Evolutionary conservation across 352 stramenopile genomes (phyloP).

Genomic region (Phytophthora sp.): DNA sequence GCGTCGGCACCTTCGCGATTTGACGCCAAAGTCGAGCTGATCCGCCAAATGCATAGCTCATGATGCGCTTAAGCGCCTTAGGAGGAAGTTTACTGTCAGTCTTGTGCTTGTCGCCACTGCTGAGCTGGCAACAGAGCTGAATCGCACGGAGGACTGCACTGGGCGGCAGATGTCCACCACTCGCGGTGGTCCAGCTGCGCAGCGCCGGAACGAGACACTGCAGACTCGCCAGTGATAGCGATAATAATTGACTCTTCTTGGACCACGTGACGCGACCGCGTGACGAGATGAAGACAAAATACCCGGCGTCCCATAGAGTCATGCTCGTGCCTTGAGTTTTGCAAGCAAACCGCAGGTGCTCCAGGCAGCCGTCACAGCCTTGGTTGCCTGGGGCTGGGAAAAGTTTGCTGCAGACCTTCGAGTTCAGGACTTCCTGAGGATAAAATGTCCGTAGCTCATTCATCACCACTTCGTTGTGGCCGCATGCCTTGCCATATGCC

Average conservation of each 20-base stretch:
- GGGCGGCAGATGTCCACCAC: conserved; percentile 39
- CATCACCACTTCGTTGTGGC: conserved; percentile 92
- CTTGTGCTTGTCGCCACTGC: conserved; percentile 34
- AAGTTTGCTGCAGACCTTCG: conserved; percentile 78
- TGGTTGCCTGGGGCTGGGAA: conserved; percentile 88
- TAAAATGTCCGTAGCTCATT: conserved; percentile 85
- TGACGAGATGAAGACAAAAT: conserved; percentile 72
- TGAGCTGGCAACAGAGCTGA: conserved; percentile 62
- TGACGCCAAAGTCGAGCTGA: conserved; percentile 76
- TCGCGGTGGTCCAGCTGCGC: conserved; percentile 57
- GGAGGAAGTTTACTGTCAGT: conserved; percentile 13
- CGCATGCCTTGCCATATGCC: conserved; percentile 84
- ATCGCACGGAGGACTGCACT: conserved; percentile 51
- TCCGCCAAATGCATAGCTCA: conserved; percentile 65
- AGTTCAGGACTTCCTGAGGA: conserved; percentile 90
- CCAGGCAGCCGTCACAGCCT: conserved; percentile 89
- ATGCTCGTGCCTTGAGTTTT: conserved; percentile 44
- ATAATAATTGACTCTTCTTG: conserved; percentile 73
- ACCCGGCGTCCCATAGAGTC: conserved; percentile 87
- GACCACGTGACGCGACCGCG: conserved; percentile 55
- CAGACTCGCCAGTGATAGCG: conserved; percentile 60
- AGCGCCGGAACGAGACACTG: conserved; percentile 61
- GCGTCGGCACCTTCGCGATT: conserved; percentile 47
- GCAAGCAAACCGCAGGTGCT: conserved; percentile 82
- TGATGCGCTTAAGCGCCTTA: conserved; percentile 61